A percentile compares a stretch with the other conserved stretches of the same genome.
Conservation (phyloP, 2,329 filamentous ascomycete species). For the Pezicula carpinea region DNA sequence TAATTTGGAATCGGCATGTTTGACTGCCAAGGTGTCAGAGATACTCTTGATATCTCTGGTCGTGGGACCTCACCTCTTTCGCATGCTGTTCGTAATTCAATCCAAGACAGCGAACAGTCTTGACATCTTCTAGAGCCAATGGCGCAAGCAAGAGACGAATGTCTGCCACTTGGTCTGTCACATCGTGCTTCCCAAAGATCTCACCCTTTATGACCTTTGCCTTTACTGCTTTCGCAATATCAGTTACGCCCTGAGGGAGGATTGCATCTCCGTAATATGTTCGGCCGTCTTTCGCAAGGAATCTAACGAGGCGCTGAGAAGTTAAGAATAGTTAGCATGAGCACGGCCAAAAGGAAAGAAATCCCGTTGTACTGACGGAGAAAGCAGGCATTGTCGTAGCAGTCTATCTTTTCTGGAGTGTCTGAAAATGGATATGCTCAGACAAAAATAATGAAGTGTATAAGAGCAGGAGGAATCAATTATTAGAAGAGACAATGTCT, state of each 20-base stretch:
- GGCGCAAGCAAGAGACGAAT: slow-evolving; percentile 57
- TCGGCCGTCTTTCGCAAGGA: slow-evolving; percentile 65
- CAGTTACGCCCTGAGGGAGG: slow-evolving; percentile 53
- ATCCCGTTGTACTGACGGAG: slow-evolving; percentile 33
- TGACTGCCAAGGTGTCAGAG: slow-evolving; percentile 34
- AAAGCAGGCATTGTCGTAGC: slow-evolving; percentile 36
- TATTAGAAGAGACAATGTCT: neutral
- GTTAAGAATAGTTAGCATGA: slow-evolving; percentile 1
- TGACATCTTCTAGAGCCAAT: slow-evolving; percentile 56
- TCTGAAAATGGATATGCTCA: neutral
- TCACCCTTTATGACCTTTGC: slow-evolving; percentile 61
- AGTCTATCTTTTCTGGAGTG: neutral
- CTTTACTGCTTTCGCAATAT: slow-evolving; percentile 55
- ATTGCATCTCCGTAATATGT: slow-evolving; percentile 73
- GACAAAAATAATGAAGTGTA: neutral
- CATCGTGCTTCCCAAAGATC: slow-evolving; percentile 59
- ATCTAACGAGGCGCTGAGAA: slow-evolving; percentile 63
- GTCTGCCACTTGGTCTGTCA: slow-evolving; percentile 57
- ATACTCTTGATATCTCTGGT: too few relatives aligned
- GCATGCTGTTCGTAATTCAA: slow-evolving; percentile 71
- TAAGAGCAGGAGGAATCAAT: neutral
- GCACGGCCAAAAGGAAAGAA: neutral
- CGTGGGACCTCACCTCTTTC: slow-evolving; percentile 45
- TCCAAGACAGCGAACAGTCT: slow-evolving; percentile 64
- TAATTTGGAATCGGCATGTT: slow-evolving; percentile 65